Evolutionary conservation across 176 grass and related monocot species (phyloP).

Genomic region (Rhipidocladum racemiflorum): DNA sequence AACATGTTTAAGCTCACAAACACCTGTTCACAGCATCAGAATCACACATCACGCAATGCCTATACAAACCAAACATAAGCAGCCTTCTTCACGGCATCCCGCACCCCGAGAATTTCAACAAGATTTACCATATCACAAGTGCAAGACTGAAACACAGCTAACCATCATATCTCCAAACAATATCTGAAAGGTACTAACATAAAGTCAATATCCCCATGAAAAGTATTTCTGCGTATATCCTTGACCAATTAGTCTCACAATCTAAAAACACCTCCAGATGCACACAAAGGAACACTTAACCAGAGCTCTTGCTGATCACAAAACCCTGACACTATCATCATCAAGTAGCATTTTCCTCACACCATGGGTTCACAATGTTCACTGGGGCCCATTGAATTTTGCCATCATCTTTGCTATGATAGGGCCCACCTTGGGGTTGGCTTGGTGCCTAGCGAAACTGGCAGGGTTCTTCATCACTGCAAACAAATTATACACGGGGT

Average conservation of each 20-base stretch:
- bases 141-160: background rate
- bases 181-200: background rate
- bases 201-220: background rate
- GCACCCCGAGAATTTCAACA: background rate
- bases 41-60: background rate
- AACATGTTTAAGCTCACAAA: background rate
- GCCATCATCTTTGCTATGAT: constrained; percentile 97
- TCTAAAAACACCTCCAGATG: background rate
- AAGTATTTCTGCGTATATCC: background rate
- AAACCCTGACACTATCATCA: background rate
- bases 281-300: constrained; percentile 23
- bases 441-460: constrained; percentile 75
- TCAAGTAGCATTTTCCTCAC: background rate
- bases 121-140: background rate
- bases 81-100: too few species aligned
- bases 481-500: constrained; percentile 20
- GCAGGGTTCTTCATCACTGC: constrained; percentile 97
- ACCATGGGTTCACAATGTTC: constrained; percentile 5
- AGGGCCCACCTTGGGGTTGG: constrained; percentile 85
- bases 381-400: constrained; percentile 56
- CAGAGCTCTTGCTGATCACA: constrained; percentile 13
- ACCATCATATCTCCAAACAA: background rate
- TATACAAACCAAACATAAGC: background rate
- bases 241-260: background rate
- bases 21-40: background rate